These are phyloP conservation scores for Aquilaria malaccensis DNA, from an alignment of 345 rosid genomes.

Conservation along the genomic window DNA sequence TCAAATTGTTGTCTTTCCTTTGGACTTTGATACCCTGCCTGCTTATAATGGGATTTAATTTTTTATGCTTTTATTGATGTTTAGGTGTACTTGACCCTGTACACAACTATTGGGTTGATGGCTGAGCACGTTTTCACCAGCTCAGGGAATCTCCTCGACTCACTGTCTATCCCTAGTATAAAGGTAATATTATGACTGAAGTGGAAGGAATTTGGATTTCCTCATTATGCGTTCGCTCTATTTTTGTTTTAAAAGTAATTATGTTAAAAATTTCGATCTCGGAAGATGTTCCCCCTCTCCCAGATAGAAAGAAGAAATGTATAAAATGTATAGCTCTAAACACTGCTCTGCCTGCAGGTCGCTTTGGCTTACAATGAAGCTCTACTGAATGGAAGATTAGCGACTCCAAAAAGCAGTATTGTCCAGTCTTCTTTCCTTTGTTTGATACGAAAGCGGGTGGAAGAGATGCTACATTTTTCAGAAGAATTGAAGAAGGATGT, in stretches of 20 bases:
- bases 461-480: constrained; percentile 48
- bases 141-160: constrained; percentile 32
- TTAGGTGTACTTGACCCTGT: constrained; percentile 85
- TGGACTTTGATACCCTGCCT: neutral
- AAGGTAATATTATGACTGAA: constrained; percentile 41
- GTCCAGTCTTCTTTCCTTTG: constrained; percentile 66
- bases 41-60: neutral
- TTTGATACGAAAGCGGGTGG: constrained; percentile 59
- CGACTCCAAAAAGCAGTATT: constrained; percentile 53
- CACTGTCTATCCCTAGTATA: constrained; percentile 69
- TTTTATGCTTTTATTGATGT: constrained; percentile 5
- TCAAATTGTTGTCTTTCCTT: neutral
- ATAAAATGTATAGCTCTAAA: too few species aligned
- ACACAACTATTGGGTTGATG: constrained; percentile 64
- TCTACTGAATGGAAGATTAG: constrained; percentile 53
- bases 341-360: constrained; percentile 35
- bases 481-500: constrained; percentile 33
- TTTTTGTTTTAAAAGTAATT: too few species aligned
- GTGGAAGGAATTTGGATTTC: too few species aligned
- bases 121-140: constrained; percentile 52
- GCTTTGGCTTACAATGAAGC: constrained; percentile 78
- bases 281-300: neutral
- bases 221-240: too few species aligned
- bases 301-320: neutral
- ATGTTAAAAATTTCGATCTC: too few species aligned